These are phyloP conservation scores for Aureobasidium vineae DNA, from an alignment of 2,329 filamentous ascomycete species.

Conservation along the genomic window DNA sequence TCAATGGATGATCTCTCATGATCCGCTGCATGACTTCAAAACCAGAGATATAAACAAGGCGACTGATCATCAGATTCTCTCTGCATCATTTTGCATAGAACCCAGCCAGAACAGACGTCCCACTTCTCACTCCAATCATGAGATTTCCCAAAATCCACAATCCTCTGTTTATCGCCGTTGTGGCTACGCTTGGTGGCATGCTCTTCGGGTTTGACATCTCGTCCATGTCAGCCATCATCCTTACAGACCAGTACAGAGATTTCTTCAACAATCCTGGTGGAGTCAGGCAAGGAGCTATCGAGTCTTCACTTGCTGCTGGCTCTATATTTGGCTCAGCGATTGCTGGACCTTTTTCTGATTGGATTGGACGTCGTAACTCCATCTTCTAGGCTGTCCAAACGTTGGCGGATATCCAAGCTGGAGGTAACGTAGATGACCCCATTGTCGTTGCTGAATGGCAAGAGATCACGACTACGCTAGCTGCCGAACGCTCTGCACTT, in stretches of 20 bases:
- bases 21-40: neutral
- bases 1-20: neutral
- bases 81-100: neutral
- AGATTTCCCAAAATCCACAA: constrained; percentile 54
- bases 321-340: constrained; percentile 50
- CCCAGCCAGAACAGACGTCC: neutral
- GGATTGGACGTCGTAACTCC: constrained; percentile 48
- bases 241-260: constrained; percentile 50
- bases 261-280: constrained; percentile 54
- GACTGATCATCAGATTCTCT: neutral
- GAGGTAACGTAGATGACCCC: constrained; percentile 47
- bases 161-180: constrained; percentile 53
- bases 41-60: neutral
- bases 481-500: constrained; percentile 42
- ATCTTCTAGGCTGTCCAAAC: constrained; percentile 49
- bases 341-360: constrained; percentile 49
- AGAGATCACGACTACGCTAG: constrained; percentile 46
- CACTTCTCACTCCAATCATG: neutral
- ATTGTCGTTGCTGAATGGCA: constrained; percentile 51
- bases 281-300: constrained; percentile 51
- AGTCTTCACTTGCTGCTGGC: constrained; percentile 51
- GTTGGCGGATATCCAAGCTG: constrained; percentile 48
- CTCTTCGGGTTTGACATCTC: constrained; percentile 57
- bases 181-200: constrained; percentile 55
- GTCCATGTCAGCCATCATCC: constrained; percentile 55